Evolutionary conservation across 345 rosid genomes (phyloP).

Genomic region (Citrus maxima): DNA sequence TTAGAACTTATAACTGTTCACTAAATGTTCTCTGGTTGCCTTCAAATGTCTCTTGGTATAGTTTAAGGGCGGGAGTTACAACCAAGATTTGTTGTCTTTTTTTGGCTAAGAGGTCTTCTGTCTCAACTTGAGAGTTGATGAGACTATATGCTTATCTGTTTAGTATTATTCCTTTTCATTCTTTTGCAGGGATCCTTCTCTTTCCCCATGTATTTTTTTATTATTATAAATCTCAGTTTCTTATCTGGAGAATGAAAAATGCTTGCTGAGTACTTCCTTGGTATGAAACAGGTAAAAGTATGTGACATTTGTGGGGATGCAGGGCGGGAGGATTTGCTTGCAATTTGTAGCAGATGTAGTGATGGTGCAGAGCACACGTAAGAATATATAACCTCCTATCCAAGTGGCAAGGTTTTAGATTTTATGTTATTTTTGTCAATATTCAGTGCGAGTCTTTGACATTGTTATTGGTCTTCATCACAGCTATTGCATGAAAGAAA

Average conservation of each 20-base stretch:
- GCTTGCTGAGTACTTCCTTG: conserved; percentile 12
- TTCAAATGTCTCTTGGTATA: not conserved
- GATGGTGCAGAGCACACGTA: conserved; percentile 99
- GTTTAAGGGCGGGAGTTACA: not conserved
- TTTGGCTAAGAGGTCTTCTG: not conserved
- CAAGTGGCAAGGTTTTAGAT: not conserved
- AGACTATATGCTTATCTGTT: not conserved
- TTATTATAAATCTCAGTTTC: not conserved
- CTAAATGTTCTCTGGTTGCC: not conserved
- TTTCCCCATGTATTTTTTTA: not conserved
- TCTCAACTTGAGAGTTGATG: not conserved
- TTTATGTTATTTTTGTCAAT: not conserved
- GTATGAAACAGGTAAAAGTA: conserved; percentile 81
- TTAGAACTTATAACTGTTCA: not conserved
- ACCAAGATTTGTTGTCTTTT: not conserved
- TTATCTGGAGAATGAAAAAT: not conserved
- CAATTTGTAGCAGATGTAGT: conserved; percentile 81
- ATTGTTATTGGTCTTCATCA: conserved; percentile 23
- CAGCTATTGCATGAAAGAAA: conserved; percentile 97
- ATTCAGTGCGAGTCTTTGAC: conserved; percentile 12
- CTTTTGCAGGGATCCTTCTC: not conserved
- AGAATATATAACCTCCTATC: conserved; percentile 27
- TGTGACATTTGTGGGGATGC: conserved; percentile 99
- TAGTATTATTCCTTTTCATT: not conserved
- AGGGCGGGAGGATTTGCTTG: conserved; percentile 96